Conservation (phyloP, 1,139 yeast genomes). For the Saccharomyces hybrid region DNA sequence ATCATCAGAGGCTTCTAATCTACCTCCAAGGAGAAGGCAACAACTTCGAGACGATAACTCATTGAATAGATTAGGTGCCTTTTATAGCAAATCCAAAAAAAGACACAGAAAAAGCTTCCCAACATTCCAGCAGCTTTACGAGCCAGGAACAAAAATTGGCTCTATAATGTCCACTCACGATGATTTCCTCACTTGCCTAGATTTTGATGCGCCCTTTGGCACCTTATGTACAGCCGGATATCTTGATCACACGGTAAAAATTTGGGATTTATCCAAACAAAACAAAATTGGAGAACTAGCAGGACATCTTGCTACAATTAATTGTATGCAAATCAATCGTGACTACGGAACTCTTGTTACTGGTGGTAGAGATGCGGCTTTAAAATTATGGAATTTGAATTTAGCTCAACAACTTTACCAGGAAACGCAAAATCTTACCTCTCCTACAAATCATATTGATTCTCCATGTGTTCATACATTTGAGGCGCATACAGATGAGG, state of each 20-base stretch:
- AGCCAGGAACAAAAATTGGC: constrained; percentile 48
- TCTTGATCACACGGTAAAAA: constrained; percentile 70
- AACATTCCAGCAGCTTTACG: constrained; percentile 53
- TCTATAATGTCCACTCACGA: constrained; percentile 45
- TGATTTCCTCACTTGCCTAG: constrained; percentile 46
- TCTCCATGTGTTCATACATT: constrained; percentile 39
- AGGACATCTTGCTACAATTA: constrained; percentile 51
- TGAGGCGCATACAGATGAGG: constrained; percentile 57
- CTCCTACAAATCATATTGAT: constrained; percentile 7
- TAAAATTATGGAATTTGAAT: constrained; percentile 52
- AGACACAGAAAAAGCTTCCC: constrained; percentile 45
- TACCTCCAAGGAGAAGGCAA: constrained; percentile 16
- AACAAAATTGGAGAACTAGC: constrained; percentile 43
- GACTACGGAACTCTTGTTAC: constrained; percentile 43
- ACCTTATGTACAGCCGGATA: constrained; percentile 65
- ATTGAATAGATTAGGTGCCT: constrained; percentile 26
- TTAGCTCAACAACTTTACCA: constrained; percentile 22
- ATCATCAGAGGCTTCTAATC: neutral
- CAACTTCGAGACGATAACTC: constrained; percentile 17
- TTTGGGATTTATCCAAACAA: constrained; percentile 68
- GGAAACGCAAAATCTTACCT: constrained; percentile 28
- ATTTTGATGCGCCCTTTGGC: constrained; percentile 65
- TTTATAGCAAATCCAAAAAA: constrained; percentile 20
- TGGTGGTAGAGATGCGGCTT: constrained; percentile 56
- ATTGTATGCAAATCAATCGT: constrained; percentile 51